phyloP scores from a whole-genome alignment of 2,329 filamentous ascomycete genomes.

The Endoconidiophora polonica region DNA sequence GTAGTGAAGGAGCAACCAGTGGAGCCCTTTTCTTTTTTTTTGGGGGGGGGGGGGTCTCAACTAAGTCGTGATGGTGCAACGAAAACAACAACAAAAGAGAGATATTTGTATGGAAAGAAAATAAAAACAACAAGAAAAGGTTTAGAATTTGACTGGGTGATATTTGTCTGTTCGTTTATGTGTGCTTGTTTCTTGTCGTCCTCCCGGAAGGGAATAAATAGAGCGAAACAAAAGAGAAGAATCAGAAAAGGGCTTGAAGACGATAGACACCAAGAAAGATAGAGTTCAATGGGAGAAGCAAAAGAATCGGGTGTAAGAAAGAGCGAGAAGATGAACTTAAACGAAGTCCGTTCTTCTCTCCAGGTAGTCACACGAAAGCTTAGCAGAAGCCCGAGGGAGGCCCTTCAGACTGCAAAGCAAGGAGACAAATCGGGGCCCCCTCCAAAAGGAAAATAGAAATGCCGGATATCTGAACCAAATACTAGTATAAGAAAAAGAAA shows the following conservation, averaged over 20 bases:
- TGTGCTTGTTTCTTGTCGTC: not conserved
- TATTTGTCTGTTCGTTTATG: not conserved
- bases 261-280: no score
- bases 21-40: no score
- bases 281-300: no score
- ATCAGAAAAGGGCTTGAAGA: no score
- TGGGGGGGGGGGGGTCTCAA: no score
- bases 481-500: not conserved
- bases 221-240: no score
- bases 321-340: no score
- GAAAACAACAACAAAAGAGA: not conserved
- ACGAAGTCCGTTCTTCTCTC: no score
- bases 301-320: no score
- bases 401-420: no score
- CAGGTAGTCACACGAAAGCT: not conserved
- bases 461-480: not conserved
- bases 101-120: not conserved
- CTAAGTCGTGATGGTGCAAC: no score
- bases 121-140: not conserved
- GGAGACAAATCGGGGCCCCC: not conserved
- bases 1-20: slow-evolving; percentile 1
- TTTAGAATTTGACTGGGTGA: not conserved
- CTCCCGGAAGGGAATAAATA: not conserved
- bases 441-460: not conserved
- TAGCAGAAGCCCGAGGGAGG: no score